These are phyloP conservation scores for Rhodosporidiobolus sp. DNA, from an alignment of 768 basidiomycete species.

Conservation along the genomic window DNA sequence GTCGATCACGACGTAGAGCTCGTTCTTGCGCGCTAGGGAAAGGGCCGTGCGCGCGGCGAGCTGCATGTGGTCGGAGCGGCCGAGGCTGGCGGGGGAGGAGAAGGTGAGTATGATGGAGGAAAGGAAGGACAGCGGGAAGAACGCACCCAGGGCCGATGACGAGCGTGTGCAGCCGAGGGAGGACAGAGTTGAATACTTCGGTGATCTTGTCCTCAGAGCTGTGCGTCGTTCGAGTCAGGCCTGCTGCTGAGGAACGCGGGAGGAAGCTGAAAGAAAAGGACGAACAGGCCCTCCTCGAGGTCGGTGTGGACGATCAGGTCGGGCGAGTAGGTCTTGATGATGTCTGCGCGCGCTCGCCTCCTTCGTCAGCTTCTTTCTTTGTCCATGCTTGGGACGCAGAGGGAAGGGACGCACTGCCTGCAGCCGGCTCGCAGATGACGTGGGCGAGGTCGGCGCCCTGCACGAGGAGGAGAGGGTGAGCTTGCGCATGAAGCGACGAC, in stretches of 20 bases:
- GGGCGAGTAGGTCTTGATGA: conserved; percentile 95
- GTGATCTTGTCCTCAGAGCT: conserved; percentile 48
- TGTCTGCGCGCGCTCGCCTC: conserved; percentile 48
- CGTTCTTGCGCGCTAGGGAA: conserved; percentile 64
- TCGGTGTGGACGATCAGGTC: conserved; percentile 97
- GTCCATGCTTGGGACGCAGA: too few relatives aligned
- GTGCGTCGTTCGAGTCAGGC: too few relatives aligned
- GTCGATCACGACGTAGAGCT: conserved; percentile 88
- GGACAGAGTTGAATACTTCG: conserved; percentile 54
- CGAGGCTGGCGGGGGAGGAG: conserved; percentile 52
- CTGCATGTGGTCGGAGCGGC: conserved; percentile 88
- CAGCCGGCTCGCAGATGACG: conserved; percentile 91
- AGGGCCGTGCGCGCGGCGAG: conserved; percentile 72
- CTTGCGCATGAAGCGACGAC: neutral
- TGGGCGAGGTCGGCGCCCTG: conserved; percentile 90
- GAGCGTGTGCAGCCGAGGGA: conserved; percentile 84
- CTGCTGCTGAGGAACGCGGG: conserved; percentile 51
- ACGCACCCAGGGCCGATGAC: conserved; percentile 79
- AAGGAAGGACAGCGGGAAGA: too few relatives aligned
- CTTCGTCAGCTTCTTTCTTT: too few relatives aligned
- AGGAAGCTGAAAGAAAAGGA: conserved; percentile 8
- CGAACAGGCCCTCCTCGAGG: conserved; percentile 65
- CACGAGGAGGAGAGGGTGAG: conserved; percentile 2
- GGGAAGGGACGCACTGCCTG: conserved; percentile 54
- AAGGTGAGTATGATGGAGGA: neutral